Conservation (phyloP, 331 rosid genomes). For the Malus hybrid region DNA sequence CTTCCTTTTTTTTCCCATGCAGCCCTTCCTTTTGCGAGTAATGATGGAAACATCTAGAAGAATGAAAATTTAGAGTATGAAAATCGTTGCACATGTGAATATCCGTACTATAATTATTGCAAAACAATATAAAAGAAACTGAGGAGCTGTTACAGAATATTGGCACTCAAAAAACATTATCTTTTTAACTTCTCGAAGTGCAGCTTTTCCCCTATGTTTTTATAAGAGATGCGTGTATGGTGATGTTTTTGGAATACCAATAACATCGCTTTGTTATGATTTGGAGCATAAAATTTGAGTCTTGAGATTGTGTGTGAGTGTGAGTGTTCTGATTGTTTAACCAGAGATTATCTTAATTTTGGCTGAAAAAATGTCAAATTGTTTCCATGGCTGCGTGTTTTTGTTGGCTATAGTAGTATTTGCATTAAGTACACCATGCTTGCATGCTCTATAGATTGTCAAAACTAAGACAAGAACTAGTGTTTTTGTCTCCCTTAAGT, state of each 20-base stretch:
- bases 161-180: too few species aligned
- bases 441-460: slow-evolving; percentile 10
- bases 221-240: too few species aligned
- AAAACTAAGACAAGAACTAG: slow-evolving; percentile 25
- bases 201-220: too few species aligned
- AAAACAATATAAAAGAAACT: not conserved
- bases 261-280: not conserved
- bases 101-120: not conserved
- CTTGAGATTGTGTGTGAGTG: not conserved
- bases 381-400: slow-evolving; percentile 11
- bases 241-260: too few species aligned
- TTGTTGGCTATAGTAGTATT: slow-evolving; percentile 17
- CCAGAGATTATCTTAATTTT: not conserved
- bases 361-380: slow-evolving; percentile 20
- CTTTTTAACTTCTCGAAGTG: too few species aligned
- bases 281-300: not conserved
- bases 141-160: too few species aligned
- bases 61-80: too few species aligned
- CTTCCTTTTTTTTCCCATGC: too few species aligned
- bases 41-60: not conserved
- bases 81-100: too few species aligned
- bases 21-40: not conserved
- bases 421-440: slow-evolving; percentile 15
- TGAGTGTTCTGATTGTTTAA: not conserved
- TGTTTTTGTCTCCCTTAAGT: slow-evolving; percentile 41